phyloP scores from a whole-genome alignment of 2,329 filamentous ascomycete species.

The Ambrosiella xylebori region DNA sequence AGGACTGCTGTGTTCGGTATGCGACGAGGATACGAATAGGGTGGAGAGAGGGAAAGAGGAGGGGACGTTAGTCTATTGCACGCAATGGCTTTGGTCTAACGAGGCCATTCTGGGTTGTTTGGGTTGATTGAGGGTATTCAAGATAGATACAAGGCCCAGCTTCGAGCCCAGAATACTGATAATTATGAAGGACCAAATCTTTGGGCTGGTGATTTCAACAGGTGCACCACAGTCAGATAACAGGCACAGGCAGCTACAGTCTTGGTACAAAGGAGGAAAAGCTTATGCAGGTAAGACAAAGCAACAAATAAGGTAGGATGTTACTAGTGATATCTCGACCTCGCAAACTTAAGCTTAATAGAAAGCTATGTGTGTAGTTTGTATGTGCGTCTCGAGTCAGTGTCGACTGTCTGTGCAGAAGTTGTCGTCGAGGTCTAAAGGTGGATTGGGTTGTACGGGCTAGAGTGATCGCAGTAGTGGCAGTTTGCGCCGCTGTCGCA shows the following conservation, averaged over 20 bases:
- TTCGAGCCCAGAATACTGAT: neutral
- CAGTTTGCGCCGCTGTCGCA: neutral
- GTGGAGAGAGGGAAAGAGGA: neutral
- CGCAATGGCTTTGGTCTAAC: neutral
- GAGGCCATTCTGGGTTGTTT: slow-evolving; percentile 12
- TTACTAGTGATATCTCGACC: neutral
- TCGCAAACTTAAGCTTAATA: neutral
- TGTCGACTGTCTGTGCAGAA: neutral
- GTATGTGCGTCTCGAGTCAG: neutral
- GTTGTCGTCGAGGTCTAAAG: neutral
- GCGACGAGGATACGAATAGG: neutral
- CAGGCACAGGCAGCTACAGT: neutral
- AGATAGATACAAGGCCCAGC: neutral
- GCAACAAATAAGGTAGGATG: neutral
- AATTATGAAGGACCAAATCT: neutral
- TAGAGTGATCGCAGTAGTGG: too few species aligned
- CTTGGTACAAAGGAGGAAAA: neutral
- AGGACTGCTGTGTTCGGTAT: neutral
- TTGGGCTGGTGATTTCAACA: too few species aligned
- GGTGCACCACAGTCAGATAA: neutral
- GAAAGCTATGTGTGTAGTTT: neutral
- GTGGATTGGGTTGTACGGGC: neutral
- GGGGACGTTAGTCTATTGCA: slow-evolving; percentile 2
- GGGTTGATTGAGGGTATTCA: neutral
- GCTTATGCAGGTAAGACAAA: slow-evolving; percentile 8